Evolutionary conservation across 768 basidiomycete genomes (phyloP).

Genomic region (Lactarius deliciosus): DNA sequence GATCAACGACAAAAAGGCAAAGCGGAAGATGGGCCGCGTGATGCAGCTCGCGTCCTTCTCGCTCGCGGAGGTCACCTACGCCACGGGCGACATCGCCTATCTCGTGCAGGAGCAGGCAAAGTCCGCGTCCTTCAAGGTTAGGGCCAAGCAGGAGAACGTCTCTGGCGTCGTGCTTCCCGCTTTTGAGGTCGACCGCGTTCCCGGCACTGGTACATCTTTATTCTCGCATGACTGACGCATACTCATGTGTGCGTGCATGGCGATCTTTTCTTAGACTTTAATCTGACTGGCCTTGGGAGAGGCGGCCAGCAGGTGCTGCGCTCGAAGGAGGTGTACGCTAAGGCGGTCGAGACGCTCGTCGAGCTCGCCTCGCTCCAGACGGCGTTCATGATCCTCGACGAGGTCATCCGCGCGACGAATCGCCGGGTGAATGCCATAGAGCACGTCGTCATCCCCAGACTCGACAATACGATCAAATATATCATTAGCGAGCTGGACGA

Average conservation of each 20-base stretch:
- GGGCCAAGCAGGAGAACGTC: conserved; percentile 96
- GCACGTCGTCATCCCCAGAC: conserved; percentile 90
- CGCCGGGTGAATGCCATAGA: conserved; percentile 98
- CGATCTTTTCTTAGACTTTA: conserved; percentile 65
- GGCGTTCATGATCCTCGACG: conserved; percentile 97
- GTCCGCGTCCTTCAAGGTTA: conserved; percentile 87
- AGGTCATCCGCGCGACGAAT: conserved; percentile 99
- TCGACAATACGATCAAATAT: conserved; percentile 98
- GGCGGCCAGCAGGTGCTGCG: conserved; percentile 95
- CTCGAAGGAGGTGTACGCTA: conserved; percentile 96
- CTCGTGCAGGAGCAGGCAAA: conserved; percentile 96
- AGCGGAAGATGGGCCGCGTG: conserved; percentile 97
- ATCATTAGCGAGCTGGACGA: conserved; percentile 97
- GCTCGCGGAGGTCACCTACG: conserved; percentile 97
- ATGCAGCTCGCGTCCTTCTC: conserved; percentile 99
- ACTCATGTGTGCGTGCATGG: background rate
- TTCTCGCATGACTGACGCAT: background rate
- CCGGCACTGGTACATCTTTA: conserved; percentile 64
- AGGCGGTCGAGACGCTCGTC: conserved; percentile 95
- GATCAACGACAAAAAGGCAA: too few species aligned
- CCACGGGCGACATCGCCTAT: conserved; percentile 96
- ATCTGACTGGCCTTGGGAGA: conserved; percentile 92
- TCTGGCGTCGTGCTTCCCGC: conserved; percentile 94
- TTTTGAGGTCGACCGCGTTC: conserved; percentile 86
- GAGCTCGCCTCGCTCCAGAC: conserved; percentile 97